Evolutionary conservation across 2,329 filamentous ascomycete genomes (phyloP).

Genomic region (Leptosphaerulina australis): DNA sequence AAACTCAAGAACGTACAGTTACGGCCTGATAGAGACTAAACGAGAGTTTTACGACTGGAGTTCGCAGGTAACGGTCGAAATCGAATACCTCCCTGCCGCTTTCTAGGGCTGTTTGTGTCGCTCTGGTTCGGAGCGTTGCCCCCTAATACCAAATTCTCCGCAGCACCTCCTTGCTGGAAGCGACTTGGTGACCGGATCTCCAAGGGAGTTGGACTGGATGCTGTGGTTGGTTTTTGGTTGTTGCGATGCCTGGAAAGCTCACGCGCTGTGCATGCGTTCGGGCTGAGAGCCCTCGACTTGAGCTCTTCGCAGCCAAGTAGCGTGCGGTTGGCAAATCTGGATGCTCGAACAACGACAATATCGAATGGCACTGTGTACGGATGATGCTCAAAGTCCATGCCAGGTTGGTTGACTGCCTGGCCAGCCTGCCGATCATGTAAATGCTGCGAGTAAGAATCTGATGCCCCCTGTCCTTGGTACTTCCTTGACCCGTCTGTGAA

Average conservation of each 20-base stretch:
- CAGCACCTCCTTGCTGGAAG: background rate
- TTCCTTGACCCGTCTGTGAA: background rate
- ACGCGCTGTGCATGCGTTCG: constrained; percentile 41
- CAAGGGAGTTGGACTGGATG: background rate
- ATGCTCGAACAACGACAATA: background rate
- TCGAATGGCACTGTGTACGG: background rate
- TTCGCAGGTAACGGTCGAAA: background rate
- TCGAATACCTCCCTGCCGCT: background rate
- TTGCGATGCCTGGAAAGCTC: constrained; percentile 30
- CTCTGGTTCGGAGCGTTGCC: background rate
- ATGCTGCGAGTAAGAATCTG: too few species aligned
- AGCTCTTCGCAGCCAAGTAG: background rate
- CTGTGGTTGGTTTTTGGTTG: background rate
- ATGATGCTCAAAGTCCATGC: background rate
- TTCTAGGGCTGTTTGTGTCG: background rate
- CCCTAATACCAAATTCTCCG: background rate
- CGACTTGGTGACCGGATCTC: background rate
- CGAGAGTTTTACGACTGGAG: background rate
- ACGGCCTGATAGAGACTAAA: background rate
- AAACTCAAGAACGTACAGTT: background rate
- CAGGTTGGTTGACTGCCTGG: background rate
- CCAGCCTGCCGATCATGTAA: too few species aligned
- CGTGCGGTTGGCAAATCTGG: background rate
- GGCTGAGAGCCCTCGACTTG: constrained; percentile 33
- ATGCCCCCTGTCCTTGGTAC: too few species aligned